Evolutionary conservation across 2,329 filamentous ascomycete species (phyloP).

Genomic region (Phyllosticta citribraziliensis): DNA sequence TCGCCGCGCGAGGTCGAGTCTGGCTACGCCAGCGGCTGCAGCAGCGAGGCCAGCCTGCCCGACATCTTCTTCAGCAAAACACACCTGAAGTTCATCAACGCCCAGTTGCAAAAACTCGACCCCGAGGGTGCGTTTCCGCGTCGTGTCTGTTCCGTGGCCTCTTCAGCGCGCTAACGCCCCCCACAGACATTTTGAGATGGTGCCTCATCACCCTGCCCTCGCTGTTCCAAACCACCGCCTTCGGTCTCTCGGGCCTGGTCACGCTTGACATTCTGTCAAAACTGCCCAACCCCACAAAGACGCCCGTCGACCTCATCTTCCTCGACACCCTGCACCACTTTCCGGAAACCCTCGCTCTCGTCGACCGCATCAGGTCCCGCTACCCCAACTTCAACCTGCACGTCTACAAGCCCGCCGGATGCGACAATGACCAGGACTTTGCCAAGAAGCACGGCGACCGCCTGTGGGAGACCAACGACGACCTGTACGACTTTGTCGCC

Average conservation of each 20-base stretch:
- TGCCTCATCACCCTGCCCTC: conserved; percentile 82
- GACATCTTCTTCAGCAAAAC: conserved; percentile 76
- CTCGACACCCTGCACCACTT: conserved; percentile 47
- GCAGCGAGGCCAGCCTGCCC: conserved; percentile 55
- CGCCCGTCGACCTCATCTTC: conserved; percentile 43
- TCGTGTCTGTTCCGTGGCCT: conserved; percentile 10
- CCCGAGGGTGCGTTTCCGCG: conserved; percentile 50
- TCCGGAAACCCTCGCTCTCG: conserved; percentile 39
- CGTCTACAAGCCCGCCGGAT: conserved; percentile 77
- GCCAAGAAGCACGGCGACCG: conserved; percentile 69
- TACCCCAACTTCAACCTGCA: conserved; percentile 78
- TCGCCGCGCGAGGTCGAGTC: conserved; percentile 54
- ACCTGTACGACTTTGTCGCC: conserved; percentile 92
- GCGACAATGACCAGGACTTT: conserved; percentile 65
- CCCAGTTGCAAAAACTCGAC: conserved; percentile 76
- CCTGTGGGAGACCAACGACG: conserved; percentile 75
- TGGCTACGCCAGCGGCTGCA: conserved; percentile 67
- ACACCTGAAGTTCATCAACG: conserved; percentile 85
- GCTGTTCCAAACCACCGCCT: conserved; percentile 52
- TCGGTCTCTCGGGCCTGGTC: conserved; percentile 42
- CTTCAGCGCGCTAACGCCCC: conserved; percentile 18
- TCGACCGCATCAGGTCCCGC: conserved; percentile 58
- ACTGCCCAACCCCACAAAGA: conserved; percentile 51
- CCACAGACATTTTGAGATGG: conserved; percentile 75
- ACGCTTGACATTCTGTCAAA: conserved; percentile 62